phyloP scores from a whole-genome alignment of 345 rosid species.

The Corchorus capsularis region DNA sequence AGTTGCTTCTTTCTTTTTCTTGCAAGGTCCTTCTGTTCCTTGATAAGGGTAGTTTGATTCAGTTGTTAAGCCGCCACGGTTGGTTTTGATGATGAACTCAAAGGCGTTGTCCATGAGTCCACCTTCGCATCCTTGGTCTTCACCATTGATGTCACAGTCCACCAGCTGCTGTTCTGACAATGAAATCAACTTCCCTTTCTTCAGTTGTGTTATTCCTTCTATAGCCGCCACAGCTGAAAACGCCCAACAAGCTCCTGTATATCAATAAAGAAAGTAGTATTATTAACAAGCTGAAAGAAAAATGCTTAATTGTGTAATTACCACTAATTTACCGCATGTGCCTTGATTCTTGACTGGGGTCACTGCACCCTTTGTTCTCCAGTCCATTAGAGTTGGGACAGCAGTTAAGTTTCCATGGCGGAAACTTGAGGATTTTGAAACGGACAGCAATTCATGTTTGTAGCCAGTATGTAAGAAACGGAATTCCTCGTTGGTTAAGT shows the following conservation, averaged over 20 bases:
- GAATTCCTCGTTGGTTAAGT: slow-evolving; percentile 53
- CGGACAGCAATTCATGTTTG: slow-evolving; percentile 22
- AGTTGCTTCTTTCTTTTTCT: background rate
- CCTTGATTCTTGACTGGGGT: slow-evolving; percentile 45
- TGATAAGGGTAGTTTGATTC: slow-evolving; percentile 20
- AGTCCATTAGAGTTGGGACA: slow-evolving; percentile 34
- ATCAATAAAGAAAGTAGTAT: background rate
- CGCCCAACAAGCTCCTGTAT: slow-evolving; percentile 52
- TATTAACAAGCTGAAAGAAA: background rate
- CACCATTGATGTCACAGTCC: slow-evolving; percentile 40
- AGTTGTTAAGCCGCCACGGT: slow-evolving; percentile 13
- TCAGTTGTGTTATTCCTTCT: slow-evolving; percentile 40
- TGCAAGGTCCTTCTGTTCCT: background rate
- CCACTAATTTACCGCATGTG: slow-evolving; percentile 35
- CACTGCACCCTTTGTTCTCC: slow-evolving; percentile 48
- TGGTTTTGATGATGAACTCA: slow-evolving; percentile 15
- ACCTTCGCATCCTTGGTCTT: slow-evolving; percentile 42
- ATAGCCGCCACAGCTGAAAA: slow-evolving; percentile 55
- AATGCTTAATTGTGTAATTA: background rate
- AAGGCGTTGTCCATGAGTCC: slow-evolving; percentile 20
- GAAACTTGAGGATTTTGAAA: slow-evolving; percentile 17
- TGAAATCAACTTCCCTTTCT: slow-evolving; percentile 34
- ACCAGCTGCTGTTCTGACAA: slow-evolving; percentile 49
- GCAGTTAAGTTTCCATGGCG: slow-evolving; percentile 32
- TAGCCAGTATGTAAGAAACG: slow-evolving; percentile 38